Base-by-base conservation (phyloP, 805 yeast species). In the Starmerella vaccinii region DNA sequence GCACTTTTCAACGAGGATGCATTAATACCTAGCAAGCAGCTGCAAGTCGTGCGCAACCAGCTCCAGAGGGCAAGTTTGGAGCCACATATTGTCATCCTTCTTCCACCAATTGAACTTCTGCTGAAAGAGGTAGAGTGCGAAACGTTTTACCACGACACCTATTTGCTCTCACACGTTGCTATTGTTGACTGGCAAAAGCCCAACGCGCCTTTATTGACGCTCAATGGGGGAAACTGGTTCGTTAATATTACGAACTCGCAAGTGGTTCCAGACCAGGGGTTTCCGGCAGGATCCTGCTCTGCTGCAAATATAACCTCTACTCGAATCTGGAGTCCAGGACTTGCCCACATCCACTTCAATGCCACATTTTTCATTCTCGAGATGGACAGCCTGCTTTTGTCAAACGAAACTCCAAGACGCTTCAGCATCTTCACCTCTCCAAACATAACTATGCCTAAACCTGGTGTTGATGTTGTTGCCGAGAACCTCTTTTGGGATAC, bases 121-220 rank as follows among this genome's bases (percentile, higher is more conserved):
- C 2, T 22, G 12, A 22, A 34, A 10, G n/a, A 49, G 5, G 22
- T 57, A 7, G 47, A 47, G 21, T 32, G 48, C 23, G 54, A 54
- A 10, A 34, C 40, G 27, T 47, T 60, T 10, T 50, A 49, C 22
- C 49, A 46, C 15, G 62, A 60, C 35, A 19, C 38, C 16, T 59
- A 47, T 38, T 30, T 60, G 35, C 54, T 60, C 5, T 51, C 63
- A 18, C 63, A 60, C 34, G 53, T 58, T 8, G 23, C 49, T 2
- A 38, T 34, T 9, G 41, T 40, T n/a, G 16, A 38, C 24, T 29
- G 19, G 49, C 12, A 21, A 13, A 26, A 41, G 12, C 26, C 26
- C 21, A 5, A 12, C 5, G 42, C 32, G 19, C n/a, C 45, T 12
- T 34, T 53, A 4, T 12, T 23, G n/a, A 21, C 49, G 12, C 5